A percentile compares a stretch with the other conserved stretches of the same genome.
Conservation (phyloP, 2,329 filamentous ascomycete genomes). For the Fusarium mundagurra region DNA sequence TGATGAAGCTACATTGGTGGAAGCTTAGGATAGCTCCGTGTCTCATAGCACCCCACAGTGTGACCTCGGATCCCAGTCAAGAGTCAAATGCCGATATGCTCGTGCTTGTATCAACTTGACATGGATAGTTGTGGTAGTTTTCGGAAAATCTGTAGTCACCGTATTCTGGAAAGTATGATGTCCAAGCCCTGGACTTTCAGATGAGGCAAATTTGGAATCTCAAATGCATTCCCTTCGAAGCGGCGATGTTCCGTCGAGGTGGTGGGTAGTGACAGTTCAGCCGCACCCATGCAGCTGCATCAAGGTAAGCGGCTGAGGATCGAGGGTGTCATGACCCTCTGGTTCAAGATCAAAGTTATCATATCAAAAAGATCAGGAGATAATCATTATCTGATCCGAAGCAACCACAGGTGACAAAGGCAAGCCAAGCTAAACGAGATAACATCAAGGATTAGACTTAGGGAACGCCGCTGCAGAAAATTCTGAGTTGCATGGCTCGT, state of each 20-base stretch:
- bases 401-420: neutral
- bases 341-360: constrained; percentile 32
- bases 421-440: neutral
- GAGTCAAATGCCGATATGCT: constrained; percentile 2
- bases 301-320: neutral
- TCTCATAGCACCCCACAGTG: constrained; percentile 19
- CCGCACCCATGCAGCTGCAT: constrained; percentile 1
- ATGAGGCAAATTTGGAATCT: constrained; percentile 19
- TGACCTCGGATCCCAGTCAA: neutral
- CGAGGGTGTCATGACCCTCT: neutral
- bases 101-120: neutral
- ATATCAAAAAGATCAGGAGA: constrained; percentile 33
- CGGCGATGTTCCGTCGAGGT: neutral
- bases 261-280: constrained; percentile 13
- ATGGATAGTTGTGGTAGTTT: neutral
- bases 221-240: neutral
- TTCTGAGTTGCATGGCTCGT: neutral
- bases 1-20: neutral
- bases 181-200: neutral
- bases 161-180: neutral
- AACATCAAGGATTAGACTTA: neutral
- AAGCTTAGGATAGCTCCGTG: neutral
- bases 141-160: neutral
- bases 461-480: constrained; percentile 11
- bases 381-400: constrained; percentile 24